Conservation (phyloP, 306 rosid genomes). For the Ceratonia siliqua region DNA sequence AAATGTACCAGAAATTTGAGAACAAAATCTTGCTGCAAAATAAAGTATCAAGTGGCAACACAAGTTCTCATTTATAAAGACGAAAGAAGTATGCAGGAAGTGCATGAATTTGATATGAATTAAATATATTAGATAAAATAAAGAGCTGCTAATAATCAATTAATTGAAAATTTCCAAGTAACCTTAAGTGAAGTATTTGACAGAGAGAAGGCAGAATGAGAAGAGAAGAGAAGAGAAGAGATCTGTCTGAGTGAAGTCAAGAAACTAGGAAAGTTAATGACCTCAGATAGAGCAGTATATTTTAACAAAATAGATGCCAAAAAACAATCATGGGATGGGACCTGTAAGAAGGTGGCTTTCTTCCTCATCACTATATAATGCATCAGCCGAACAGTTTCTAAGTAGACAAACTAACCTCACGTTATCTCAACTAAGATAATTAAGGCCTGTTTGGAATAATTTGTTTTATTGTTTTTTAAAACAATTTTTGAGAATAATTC, state of each 20-base stretch:
- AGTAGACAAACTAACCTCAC: conserved; percentile 5
- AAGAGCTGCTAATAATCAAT: background rate
- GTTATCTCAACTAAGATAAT: background rate
- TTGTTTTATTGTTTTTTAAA: no score
- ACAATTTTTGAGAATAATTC: no score
- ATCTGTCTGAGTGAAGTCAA: background rate
- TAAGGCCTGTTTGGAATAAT: no score
- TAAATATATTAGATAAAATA: background rate
- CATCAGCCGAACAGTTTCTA: background rate
- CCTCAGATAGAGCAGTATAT: background rate
- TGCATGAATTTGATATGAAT: background rate
- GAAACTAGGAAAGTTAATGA: background rate
- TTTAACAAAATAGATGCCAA: background rate
- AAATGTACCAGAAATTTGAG: background rate
- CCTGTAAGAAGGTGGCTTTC: background rate
- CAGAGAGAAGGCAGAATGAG: background rate
- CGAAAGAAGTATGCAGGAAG: no score
- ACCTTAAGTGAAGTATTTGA: background rate
- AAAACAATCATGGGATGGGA: background rate
- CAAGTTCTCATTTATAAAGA: background rate
- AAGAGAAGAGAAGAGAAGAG: no score
- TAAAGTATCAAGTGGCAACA: background rate
- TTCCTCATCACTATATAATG: background rate
- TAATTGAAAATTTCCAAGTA: background rate
- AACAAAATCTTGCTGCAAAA: background rate